Conservation (phyloP, 2,329 filamentous ascomycete genomes). For the Didymosphaeria variabile region DNA sequence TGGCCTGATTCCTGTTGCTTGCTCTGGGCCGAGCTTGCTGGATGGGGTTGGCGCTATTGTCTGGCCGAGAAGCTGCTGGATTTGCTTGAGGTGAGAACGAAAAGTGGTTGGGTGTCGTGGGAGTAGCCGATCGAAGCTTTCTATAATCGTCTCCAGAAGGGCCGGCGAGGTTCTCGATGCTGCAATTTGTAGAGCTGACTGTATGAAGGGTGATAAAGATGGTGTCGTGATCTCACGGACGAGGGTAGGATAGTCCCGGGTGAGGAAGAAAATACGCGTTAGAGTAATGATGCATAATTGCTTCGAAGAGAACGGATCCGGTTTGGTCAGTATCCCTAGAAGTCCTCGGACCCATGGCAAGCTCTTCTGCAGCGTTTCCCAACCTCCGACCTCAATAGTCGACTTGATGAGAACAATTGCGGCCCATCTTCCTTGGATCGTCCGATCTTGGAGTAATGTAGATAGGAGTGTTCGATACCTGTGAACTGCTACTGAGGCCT, state of each 20-base stretch:
- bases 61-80: slow-evolving; percentile 67
- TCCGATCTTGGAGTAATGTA: slow-evolving; percentile 80
- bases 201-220: slow-evolving; percentile 77
- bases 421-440: slow-evolving; percentile 76
- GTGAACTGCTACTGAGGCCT: slow-evolving; percentile 76
- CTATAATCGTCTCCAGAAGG: slow-evolving; percentile 73
- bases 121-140: slow-evolving; percentile 75
- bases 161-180: slow-evolving; percentile 33
- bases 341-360: slow-evolving; percentile 82
- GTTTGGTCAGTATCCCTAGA: slow-evolving; percentile 79
- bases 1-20: slow-evolving; percentile 44
- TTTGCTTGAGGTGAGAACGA: slow-evolving; percentile 75
- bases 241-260: slow-evolving; percentile 83
- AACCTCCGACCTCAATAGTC: slow-evolving; percentile 81
- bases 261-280: slow-evolving; percentile 83
- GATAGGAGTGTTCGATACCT: slow-evolving; percentile 82
- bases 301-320: slow-evolving; percentile 77
- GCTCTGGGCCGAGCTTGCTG: slow-evolving; percentile 32
- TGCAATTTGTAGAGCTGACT: slow-evolving; percentile 72
- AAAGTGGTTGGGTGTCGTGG: slow-evolving; percentile 86
- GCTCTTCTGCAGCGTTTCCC: slow-evolving; percentile 78
- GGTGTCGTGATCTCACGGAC: slow-evolving; percentile 89
- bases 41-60: slow-evolving; percentile 72
- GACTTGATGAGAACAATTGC: slow-evolving; percentile 83
- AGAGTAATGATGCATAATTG: slow-evolving; percentile 79